A percentile compares a stretch with the other conserved stretches of the same genome.
Conservation (phyloP, 2,329 filamentous ascomycete genomes). For the Colletotrichum sp. region DNA sequence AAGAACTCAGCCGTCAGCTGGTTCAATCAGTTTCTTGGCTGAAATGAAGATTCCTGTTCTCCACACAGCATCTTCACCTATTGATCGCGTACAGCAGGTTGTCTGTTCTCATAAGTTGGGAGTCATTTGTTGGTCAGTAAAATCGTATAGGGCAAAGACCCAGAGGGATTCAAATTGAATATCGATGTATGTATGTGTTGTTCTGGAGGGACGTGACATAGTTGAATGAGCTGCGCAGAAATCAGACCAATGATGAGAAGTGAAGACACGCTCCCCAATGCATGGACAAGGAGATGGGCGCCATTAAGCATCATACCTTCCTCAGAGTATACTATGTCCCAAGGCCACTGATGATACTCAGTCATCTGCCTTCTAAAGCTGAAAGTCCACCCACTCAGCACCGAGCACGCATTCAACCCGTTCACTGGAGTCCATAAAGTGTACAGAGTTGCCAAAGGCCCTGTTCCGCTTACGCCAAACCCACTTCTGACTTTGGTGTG, state of each 20-base stretch:
- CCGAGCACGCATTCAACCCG: neutral
- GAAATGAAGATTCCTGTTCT: neutral
- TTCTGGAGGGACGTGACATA: neutral
- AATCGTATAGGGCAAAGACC: neutral
- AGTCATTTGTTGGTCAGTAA: neutral
- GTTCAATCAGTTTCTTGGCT: conserved; percentile 32
- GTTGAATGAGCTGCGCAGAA: neutral
- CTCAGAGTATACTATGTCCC: neutral
- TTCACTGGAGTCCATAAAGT: neutral
- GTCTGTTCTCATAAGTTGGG: neutral
- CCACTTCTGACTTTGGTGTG: neutral
- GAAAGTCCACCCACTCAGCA: neutral
- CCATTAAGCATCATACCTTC: neutral
- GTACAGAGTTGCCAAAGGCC: neutral
- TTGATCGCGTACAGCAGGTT: neutral
- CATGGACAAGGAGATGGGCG: neutral
- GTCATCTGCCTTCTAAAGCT: neutral
- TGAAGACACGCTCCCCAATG: neutral
- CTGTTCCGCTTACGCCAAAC: neutral
- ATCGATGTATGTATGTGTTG: neutral
- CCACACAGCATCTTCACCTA: neutral
- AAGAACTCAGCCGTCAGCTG: conserved; percentile 48
- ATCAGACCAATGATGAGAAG: neutral
- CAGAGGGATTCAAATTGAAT: neutral
- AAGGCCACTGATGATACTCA: neutral